Percentiles rank a stretch among this genome's conserved stretches.
Conservation (phyloP, 1,284 basidiomycete species). For the Pisolithus thermaeus region DNA sequence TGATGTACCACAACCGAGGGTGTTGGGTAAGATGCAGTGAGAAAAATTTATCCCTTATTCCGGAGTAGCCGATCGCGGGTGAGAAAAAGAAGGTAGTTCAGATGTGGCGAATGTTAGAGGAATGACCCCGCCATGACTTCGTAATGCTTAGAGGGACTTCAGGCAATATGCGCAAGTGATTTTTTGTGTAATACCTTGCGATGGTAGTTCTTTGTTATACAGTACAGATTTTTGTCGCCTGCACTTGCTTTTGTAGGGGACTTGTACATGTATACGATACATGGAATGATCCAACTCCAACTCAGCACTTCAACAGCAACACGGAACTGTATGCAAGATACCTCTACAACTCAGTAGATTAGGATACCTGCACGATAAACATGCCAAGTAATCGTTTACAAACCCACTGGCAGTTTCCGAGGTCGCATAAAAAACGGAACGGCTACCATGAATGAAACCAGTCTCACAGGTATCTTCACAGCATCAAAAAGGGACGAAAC, state of each 20-base stretch:
- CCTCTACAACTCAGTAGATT: background rate
- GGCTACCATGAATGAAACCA: background rate
- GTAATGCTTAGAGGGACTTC: too few species aligned
- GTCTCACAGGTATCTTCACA: background rate
- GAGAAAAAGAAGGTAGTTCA: background rate
- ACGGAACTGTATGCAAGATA: background rate
- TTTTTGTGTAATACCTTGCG: background rate
- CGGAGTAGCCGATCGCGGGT: background rate
- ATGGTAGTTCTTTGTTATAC: background rate
- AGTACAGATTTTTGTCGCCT: background rate
- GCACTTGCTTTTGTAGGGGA: background rate
- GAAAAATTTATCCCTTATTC: background rate
- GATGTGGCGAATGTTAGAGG: background rate
- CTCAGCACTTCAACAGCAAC: background rate
- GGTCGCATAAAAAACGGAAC: too few species aligned
- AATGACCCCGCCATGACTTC: background rate
- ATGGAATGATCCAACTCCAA: background rate
- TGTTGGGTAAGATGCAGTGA: constrained; percentile 54
- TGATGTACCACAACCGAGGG: constrained; percentile 71
- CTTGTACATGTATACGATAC: background rate
- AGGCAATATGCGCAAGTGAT: background rate
- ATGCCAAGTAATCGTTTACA: too few species aligned
- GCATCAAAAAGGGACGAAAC: background rate
- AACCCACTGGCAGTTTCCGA: too few species aligned
- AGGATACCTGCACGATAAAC: too few species aligned